Conservation (phyloP, 345 rosid genomes). For the Lepidium aucheri region DNA sequence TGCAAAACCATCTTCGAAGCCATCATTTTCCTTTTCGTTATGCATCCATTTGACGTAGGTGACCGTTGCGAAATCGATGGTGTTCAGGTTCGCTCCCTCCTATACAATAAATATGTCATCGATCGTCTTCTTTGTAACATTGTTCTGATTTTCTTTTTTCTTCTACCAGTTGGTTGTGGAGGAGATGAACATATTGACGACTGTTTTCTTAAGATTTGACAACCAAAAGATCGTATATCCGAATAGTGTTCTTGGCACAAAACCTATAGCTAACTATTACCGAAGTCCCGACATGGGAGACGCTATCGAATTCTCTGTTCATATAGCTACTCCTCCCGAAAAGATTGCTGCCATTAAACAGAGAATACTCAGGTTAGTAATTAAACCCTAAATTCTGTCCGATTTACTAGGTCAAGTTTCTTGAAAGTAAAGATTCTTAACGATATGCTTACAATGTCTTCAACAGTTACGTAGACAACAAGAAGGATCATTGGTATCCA, state of each 20-base stretch:
- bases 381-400: neutral
- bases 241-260: slow-evolving; percentile 54
- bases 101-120: neutral
- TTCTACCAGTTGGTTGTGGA: slow-evolving; percentile 62
- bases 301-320: slow-evolving; percentile 23
- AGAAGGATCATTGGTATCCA: slow-evolving; percentile 73
- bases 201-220: slow-evolving; percentile 62
- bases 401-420: neutral
- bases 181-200: slow-evolving; percentile 78
- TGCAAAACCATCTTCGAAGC: slow-evolving; percentile 80
- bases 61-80: slow-evolving; percentile 76
- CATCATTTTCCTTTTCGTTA: slow-evolving; percentile 72
- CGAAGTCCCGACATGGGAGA: slow-evolving; percentile 36
- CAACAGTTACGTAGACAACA: slow-evolving; percentile 49
- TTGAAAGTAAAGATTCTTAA: slow-evolving; percentile 1
- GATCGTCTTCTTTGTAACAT: neutral
- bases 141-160: neutral
- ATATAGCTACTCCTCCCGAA: slow-evolving; percentile 30
- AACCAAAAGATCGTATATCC: slow-evolving; percentile 71
- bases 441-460: neutral
- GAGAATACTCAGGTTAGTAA: slow-evolving; percentile 28
- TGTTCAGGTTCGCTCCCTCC: slow-evolving; percentile 41
- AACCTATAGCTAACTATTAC: slow-evolving; percentile 29
- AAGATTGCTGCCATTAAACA: slow-evolving; percentile 31
- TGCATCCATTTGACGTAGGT: slow-evolving; percentile 85